Evolutionary conservation across 129 eudicot genomes (phyloP), one percentile per base, ranked within the genome.

Genomic region (Tanacetum coccineum): DNA sequence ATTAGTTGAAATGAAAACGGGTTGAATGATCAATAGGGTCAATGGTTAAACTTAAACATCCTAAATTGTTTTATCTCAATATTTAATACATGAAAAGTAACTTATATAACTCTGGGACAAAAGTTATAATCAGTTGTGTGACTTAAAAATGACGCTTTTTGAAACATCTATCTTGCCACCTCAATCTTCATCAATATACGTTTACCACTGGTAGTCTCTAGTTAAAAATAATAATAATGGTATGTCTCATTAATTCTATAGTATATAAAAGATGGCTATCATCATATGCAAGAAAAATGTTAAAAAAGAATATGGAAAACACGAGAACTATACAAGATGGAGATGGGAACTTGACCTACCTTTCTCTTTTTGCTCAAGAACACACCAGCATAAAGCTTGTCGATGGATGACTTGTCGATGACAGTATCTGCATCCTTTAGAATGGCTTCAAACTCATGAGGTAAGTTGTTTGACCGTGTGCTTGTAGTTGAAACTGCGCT

Each of bases 371-470:
- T 70, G 77, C 85, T 81, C 80, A 90, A 76, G 74, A 72, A 84
- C 19, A 90, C 88, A 47, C 91, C 97, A 52, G 76, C 68, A 50
- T 74, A 66, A n/a, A 84, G 81, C 66, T 66, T 77, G 12, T 82
- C 69, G 6, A 66, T 21, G 21, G 97, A 78, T 14, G 87, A 78
- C 70, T 25, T 78, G 36, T 87, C 80, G 5, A 87, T 61, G 2
- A 53, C 64, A 8, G 74, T 25, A 69, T 85, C 85, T 36, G 90
- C 88, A 71, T 80, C 83, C 71, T 82, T 81, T 30, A 84, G 39
- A 64, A 90, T 82, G 64, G 76, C 76, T 73, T 82, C 84, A 74
- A 42, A 78, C 54, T 84, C 81, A 69, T 90, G 97, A 57, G 95
- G 95, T 13, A 71, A 77, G 47, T 22, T 60, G 19, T 71, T 75